These are phyloP conservation scores for Rhodomyrtus tomentosa DNA, from an alignment of 345 rosid genomes.

Conservation along the genomic window DNA sequence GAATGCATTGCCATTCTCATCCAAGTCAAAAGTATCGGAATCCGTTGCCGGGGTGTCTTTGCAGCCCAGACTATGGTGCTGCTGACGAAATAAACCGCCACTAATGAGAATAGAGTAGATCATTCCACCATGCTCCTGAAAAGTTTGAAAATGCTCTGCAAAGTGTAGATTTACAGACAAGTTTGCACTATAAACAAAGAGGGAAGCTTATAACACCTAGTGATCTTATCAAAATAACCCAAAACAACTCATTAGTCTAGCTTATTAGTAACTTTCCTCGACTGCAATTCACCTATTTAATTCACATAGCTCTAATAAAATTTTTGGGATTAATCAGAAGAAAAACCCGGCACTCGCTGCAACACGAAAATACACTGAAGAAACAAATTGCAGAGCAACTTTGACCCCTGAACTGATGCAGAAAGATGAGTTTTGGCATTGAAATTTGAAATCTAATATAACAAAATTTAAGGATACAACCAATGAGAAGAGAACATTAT, in stretches of 20 bases:
- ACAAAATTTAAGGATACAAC: neutral
- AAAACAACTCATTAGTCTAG: neutral
- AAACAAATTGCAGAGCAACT: neutral
- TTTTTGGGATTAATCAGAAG: neutral
- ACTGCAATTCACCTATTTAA: neutral
- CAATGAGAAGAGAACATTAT: neutral
- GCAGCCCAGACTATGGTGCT: conserved; percentile 53
- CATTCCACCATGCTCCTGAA: neutral
- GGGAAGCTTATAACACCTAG: neutral
- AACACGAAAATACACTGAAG: neutral
- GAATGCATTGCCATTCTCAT: conserved; percentile 36
- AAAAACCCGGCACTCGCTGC: neutral
- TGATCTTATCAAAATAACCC: neutral
- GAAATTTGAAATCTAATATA: neutral
- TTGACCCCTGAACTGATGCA: neutral
- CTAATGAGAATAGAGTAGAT: conserved; percentile 36
- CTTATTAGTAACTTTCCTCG: neutral
- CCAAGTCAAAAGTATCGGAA: conserved; percentile 50
- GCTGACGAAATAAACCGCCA: conserved; percentile 27
- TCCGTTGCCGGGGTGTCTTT: conserved; percentile 44
- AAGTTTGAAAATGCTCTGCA: neutral
- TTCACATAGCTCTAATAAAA: neutral
- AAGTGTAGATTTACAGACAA: neutral
- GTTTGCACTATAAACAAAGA: neutral
- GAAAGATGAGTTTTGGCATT: neutral